Base-by-base conservation (phyloP, 139 green algal species). In the Tetradesmus obliquus region DNA sequence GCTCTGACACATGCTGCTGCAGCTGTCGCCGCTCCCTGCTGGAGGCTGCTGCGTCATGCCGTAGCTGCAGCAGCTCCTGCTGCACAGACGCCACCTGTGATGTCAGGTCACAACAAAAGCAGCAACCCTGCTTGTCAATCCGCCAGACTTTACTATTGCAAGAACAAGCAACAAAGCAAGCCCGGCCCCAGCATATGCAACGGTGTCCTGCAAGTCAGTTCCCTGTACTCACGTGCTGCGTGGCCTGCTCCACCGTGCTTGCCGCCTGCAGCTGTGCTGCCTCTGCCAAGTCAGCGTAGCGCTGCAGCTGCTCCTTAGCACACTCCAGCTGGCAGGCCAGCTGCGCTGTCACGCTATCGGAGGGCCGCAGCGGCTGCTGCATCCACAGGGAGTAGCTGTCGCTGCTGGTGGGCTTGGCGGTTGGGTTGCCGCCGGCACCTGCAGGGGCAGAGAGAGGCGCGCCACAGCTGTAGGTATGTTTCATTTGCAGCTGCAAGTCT, bases 381-480 rank as follows among this genome's bases (percentile, higher is more conserved):
- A 90, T 24, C 69, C 66, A 90, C 0, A 90, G 86, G 4, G 51
- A 20, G 51, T 83, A 90, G 8, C 55, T 79, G 86, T 90, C 69
- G 15, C 51, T 71, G 17, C 51, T 71, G 20, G 45, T 57, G 17
- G 17, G 32, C 72, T 53, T 32, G 72, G 12, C 19, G 17, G 69
- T 69, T n/a, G 86, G 86, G 86, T 90, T 90, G 69, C 86, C 86
- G n/a, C 86, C 86, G 69, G 69, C 86, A 19, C 69, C 69, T 82
- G 86, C 45, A 71, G 3, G 19, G 69, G 15, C 17, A 32, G 60
- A 72, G 10, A 72, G 60, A 13, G 12, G 60, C 60, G 32, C 32
- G 32, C 32, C 32, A 45, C 32, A 45, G 32, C 32, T 45, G 32
- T 45, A 45, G 32, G 32, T 45, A 45, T 45, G 32, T 45, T 45